These are phyloP conservation scores for Arthrocladium fulminans DNA, from an alignment of 2,329 filamentous ascomycete species.

Conservation along the genomic window DNA sequence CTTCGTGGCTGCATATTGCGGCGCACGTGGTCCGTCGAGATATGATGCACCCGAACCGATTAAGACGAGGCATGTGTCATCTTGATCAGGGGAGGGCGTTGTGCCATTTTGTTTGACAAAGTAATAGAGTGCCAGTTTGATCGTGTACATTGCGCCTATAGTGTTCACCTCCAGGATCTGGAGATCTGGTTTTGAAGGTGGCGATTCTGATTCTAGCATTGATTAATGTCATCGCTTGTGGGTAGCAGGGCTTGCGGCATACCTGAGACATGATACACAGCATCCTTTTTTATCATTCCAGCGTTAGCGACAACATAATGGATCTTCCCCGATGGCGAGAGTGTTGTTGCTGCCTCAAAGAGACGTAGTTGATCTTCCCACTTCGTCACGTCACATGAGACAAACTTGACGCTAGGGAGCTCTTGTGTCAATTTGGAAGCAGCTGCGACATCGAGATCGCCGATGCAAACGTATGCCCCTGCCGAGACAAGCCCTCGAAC, in stretches of 20 bases:
- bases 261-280: too few species aligned
- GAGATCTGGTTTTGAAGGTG: slow-evolving; percentile 27
- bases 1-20: slow-evolving; percentile 38
- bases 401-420: slow-evolving; percentile 23
- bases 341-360: slow-evolving; percentile 33
- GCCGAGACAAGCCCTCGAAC: slow-evolving; percentile 29
- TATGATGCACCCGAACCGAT: slow-evolving; percentile 28
- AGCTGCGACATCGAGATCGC: slow-evolving; percentile 15
- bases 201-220: slow-evolving; percentile 1
- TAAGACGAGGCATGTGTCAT: slow-evolving; percentile 26
- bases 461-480: slow-evolving; percentile 37
- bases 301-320: slow-evolving; percentile 44
- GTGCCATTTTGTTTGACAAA: slow-evolving; percentile 22
- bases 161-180: slow-evolving; percentile 29
- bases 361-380: slow-evolving; percentile 38
- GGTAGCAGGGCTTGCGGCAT: too few species aligned
- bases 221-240: too few species aligned
- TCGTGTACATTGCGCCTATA: slow-evolving; percentile 27
- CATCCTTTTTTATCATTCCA: slow-evolving; percentile 32
- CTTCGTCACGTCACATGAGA: slow-evolving; percentile 36
- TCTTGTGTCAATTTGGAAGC: slow-evolving; percentile 10
- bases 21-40: slow-evolving; percentile 26
- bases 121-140: slow-evolving; percentile 31
- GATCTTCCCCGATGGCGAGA: slow-evolving; percentile 33
- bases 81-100: slow-evolving; percentile 11